These are phyloP conservation scores for Puya raimondii DNA, from an alignment of 176 grass and related monocot species.

Conservation along the genomic window DNA sequence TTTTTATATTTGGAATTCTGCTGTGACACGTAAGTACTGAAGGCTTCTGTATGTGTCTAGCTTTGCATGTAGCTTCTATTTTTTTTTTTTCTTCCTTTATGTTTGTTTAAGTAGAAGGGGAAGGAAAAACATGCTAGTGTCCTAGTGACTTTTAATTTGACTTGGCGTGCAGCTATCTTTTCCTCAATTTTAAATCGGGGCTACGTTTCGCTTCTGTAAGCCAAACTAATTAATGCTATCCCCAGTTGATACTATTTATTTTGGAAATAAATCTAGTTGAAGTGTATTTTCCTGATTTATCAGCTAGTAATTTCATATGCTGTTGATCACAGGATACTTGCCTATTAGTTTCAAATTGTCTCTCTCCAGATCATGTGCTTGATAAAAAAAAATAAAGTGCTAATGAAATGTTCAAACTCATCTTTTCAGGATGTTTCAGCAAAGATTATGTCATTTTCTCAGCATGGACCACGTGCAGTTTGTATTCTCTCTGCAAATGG, in stretches of 20 bases:
- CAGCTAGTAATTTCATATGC: no score
- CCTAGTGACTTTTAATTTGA: no score
- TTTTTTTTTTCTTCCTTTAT: not conserved
- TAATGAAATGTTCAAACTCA: slow-evolving; percentile 6
- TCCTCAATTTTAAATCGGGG: no score
- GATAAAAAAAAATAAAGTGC: not conserved
- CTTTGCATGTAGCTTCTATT: not conserved
- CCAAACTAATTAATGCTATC: no score
- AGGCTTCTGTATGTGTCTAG: not conserved
- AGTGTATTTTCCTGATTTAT: no score
- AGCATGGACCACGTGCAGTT: slow-evolving; percentile 62
- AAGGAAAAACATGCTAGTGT: no score
- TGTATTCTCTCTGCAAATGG: slow-evolving; percentile 98
- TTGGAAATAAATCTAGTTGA: no score
- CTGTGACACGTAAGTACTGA: not conserved
- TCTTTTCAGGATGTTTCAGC: slow-evolving; percentile 74
- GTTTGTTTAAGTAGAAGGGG: no score
- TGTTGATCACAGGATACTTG: no score
- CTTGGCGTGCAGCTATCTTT: no score
- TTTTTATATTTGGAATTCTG: not conserved
- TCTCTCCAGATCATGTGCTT: slow-evolving; percentile 12
- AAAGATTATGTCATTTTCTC: slow-evolving; percentile 96
- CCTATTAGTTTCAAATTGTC: not conserved
- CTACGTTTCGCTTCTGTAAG: no score
- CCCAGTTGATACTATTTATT: no score